Evolutionary conservation across 2,329 filamentous ascomycete genomes (phyloP).

Genomic region (Botrytis paeoniae): DNA sequence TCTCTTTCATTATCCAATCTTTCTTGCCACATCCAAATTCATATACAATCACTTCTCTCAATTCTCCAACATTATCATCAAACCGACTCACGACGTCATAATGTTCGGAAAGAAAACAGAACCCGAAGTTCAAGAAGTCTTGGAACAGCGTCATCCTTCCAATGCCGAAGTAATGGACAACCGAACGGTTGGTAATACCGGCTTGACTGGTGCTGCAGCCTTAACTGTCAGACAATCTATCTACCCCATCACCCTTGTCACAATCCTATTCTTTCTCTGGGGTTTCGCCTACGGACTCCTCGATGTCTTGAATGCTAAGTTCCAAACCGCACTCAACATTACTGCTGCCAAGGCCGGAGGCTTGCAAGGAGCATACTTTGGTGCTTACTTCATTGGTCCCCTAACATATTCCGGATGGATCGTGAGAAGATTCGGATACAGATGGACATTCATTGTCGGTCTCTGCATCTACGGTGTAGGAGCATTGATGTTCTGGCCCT

Average conservation of each 20-base stretch:
- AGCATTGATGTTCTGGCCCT: slow-evolving; percentile 81
- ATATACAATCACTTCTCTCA: background rate
- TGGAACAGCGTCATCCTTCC: background rate
- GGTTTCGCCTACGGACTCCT: slow-evolving; percentile 71
- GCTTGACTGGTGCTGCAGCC: slow-evolving; percentile 1
- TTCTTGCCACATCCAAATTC: background rate
- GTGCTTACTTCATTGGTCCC: slow-evolving; percentile 67
- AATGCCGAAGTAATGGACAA: slow-evolving; percentile 2
- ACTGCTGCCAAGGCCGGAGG: slow-evolving; percentile 57
- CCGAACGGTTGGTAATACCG: background rate
- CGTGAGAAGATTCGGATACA: slow-evolving; percentile 72
- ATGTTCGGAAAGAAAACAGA: slow-evolving; percentile 15
- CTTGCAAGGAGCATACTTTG: slow-evolving; percentile 69
- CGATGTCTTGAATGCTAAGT: slow-evolving; percentile 65
- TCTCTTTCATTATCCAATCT: background rate
- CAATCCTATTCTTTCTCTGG: slow-evolving; percentile 18
- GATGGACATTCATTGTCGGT: slow-evolving; percentile 74
- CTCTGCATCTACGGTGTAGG: slow-evolving; percentile 70
- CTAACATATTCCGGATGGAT: slow-evolving; percentile 62
- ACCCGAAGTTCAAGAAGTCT: background rate
- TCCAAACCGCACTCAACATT: slow-evolving; percentile 58
- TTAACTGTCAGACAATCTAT: slow-evolving; percentile 18
- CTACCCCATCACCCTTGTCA: slow-evolving; percentile 19
- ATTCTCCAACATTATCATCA: background rate
- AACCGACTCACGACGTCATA: background rate